A percentile compares a stretch with the other conserved stretches of the same genome.
These are phyloP conservation scores for Blakeslea trispora DNA, from an alignment of 371 early-diverging fungal genomes.

Conservation along the genomic window DNA sequence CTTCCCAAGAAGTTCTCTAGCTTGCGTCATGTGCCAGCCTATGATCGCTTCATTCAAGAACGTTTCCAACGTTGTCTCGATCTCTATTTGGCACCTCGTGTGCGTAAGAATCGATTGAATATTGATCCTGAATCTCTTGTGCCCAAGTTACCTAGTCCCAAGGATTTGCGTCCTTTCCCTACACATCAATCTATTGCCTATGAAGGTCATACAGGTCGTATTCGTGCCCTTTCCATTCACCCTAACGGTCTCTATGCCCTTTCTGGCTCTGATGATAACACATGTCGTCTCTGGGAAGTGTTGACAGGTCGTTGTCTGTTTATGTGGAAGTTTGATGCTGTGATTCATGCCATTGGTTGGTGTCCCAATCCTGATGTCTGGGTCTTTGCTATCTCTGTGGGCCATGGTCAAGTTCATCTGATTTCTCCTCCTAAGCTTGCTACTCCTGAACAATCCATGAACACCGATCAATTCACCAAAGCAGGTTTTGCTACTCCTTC, in stretches of 20 bases:
- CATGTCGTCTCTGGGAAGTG: constrained; percentile 91
- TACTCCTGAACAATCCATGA: constrained; percentile 48
- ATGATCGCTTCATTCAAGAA: constrained; percentile 86
- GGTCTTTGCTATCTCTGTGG: constrained; percentile 78
- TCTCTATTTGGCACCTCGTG: constrained; percentile 94
- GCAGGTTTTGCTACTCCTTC: constrained; percentile 45
- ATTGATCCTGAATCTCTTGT: constrained; percentile 92
- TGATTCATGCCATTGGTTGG: constrained; percentile 83
- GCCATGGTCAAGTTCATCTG: constrained; percentile 53
- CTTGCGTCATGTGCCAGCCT: constrained; percentile 88
- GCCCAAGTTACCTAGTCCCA: constrained; percentile 95
- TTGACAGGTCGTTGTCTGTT: constrained; percentile 85
- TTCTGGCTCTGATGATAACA: constrained; percentile 88
- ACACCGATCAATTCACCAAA: constrained; percentile 54
- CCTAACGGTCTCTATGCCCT: constrained; percentile 89
- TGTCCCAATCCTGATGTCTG: constrained; percentile 82
- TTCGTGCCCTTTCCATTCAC: constrained; percentile 85
- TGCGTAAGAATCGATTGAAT: constrained; percentile 81
- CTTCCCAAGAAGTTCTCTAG: constrained; percentile 81
- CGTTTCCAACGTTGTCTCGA: constrained; percentile 96
- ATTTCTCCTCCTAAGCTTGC: constrained; percentile 57
- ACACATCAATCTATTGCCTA: constrained; percentile 76
- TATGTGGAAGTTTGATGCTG: constrained; percentile 68
- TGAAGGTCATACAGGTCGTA: constrained; percentile 78
- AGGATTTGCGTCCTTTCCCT: constrained; percentile 96